A percentile compares a stretch with the other conserved stretches of the same genome.
These are phyloP conservation scores for Penicillium atrosanguineum DNA, from an alignment of 495 filamentous ascomycete species.

Conservation along the genomic window DNA sequence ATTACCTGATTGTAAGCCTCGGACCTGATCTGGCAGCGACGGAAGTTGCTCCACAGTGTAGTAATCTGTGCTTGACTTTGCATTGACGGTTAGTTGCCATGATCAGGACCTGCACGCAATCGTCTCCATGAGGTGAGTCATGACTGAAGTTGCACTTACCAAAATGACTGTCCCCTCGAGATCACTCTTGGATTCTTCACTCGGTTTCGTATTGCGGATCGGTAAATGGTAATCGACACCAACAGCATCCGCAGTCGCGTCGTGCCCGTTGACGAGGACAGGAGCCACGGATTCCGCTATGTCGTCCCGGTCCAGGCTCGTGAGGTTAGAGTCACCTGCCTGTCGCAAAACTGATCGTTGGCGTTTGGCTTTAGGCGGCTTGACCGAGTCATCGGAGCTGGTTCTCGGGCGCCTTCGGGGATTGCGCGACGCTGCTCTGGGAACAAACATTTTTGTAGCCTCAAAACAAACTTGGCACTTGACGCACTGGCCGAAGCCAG, in stretches of 20 bases:
- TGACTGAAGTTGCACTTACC: conserved; percentile 43
- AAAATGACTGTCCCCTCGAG: conserved; percentile 61
- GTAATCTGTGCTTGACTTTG: conserved; percentile 79
- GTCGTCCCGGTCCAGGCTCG: conserved; percentile 20
- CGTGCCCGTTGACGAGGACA: conserved; percentile 7
- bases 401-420: conserved; percentile 68
- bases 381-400: conserved; percentile 59
- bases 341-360: conserved; percentile 62
- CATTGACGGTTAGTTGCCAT: conserved; percentile 14
- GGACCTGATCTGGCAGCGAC: conserved; percentile 71
- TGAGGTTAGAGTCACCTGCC: conserved; percentile 39
- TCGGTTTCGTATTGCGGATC: conserved; percentile 57
- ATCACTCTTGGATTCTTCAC: conserved; percentile 43
- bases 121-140: not conserved
- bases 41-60: conserved; percentile 85
- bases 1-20: conserved; percentile 57
- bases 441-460: conserved; percentile 58
- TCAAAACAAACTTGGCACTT: not conserved
- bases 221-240: conserved; percentile 49
- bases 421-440: conserved; percentile 53
- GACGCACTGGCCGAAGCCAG: conserved; percentile 11
- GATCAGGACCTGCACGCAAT: conserved; percentile 3
- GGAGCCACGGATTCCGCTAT: conserved; percentile 14
- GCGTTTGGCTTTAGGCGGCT: conserved; percentile 69
- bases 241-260: conserved; percentile 6